Base-by-base conservation (phyloP, 2,329 filamentous ascomycete species). In the Pseudocercospora cruenta region DNA sequence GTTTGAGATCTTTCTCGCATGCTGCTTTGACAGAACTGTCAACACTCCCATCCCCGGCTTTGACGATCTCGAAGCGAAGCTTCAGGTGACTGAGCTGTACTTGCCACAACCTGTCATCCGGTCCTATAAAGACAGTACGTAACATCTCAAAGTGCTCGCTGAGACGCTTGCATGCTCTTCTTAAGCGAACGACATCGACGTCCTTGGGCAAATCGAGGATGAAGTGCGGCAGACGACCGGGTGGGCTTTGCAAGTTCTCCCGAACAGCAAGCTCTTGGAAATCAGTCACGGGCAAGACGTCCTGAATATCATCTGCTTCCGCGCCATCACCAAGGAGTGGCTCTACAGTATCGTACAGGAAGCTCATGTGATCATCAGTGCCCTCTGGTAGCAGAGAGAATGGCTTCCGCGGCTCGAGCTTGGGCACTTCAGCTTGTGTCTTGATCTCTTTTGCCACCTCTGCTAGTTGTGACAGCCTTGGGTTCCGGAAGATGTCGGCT, bases 121-220 rank as follows among this genome's bases (percentile, higher is more conserved):
- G 1, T 0, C 79, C 75, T 2, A 84, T 78, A 62, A 88, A 88
- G 0, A 83, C 81, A 0, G 87, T 87, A 22, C 86, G 83, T 7
- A 89, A 78, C 28, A 86, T 84, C 78, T 81, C 74, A 84, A 67
- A 68, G 10, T 65, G 61, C 36, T 70, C 63, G 16, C 64, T 28
- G 31, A 71, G 60, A 14, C 67, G 60, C 39, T 65, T 70, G 45
- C 67, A 69, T 22, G 70, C 66, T 26, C 65, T 62, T 53, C 67
- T 65, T 3, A 74, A 64, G 21, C 71, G 66, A 16, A 60, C 39
- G 19, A 73, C 31, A 26, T 74, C 72, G 4, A 74, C 60, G 21
- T 65, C 60, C 6, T 62, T 63, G 2, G 64, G 64, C 26, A 72
- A 68, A 53, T 72, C 70, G 24, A 74, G 67, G 58, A 66, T 67